phyloP scores from a whole-genome alignment of 1,139 yeast species.

The Wickerhamomyces sp. region DNA sequence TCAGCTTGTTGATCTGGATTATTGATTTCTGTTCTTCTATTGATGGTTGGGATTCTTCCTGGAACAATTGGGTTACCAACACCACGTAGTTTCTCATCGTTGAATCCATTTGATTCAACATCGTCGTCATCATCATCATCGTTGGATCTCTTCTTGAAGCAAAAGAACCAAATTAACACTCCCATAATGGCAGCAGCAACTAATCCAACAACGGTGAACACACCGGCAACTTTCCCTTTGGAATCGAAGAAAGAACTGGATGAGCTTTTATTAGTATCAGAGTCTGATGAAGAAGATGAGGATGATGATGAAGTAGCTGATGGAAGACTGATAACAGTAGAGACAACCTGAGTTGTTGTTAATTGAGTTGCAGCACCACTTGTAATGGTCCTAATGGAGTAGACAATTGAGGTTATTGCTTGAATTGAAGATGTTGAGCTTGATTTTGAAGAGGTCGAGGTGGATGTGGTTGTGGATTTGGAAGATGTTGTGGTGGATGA shows the following conservation, averaged over 20 bases:
- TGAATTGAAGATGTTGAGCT: conserved; percentile 4
- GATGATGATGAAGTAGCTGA: conserved; percentile 9
- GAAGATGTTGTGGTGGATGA: conserved; percentile 4
- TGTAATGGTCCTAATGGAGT: conserved; percentile 27
- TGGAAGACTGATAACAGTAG: conserved; percentile 21
- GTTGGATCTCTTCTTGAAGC: conserved; percentile 17
- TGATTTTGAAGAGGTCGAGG: conserved; percentile 7
- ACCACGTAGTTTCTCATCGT: conserved; percentile 11
- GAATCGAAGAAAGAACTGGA: conserved; percentile 26
- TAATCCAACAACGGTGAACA: conserved; percentile 33
- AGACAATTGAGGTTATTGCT: conserved; percentile 23
- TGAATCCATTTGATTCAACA: conserved; percentile 12
- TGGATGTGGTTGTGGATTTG: conserved; percentile 9
- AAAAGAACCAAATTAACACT: conserved; percentile 22
- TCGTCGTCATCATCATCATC: conserved; percentile 24
- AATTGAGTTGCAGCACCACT: conserved; percentile 21
- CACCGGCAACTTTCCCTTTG: conserved; percentile 35
- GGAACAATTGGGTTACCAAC: conserved; percentile 11
- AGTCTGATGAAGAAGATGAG: conserved; percentile 4
- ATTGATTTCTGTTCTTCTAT: not conserved
- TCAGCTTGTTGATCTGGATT: not conserved
- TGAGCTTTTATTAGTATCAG: conserved; percentile 1
- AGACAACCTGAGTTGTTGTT: conserved; percentile 25
- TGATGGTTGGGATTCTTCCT: not conserved
- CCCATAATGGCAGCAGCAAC: conserved; percentile 23